Evolutionary conservation across 805 yeast species (phyloP).

Genomic region (Kregervanrija pseudodelftensis): DNA sequence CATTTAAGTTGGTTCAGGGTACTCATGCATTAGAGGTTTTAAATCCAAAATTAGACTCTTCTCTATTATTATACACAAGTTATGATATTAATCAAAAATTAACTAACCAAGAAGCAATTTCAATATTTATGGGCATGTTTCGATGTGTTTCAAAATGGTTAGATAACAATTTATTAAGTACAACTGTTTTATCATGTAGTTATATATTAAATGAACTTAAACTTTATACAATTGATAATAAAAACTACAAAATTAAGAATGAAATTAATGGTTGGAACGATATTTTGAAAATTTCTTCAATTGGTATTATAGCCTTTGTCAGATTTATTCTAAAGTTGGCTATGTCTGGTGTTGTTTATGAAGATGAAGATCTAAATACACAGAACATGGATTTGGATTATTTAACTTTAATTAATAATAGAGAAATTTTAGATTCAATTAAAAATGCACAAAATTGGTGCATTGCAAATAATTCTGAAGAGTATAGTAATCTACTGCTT

Average conservation of each 20-base stretch:
- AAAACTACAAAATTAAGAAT: neutral
- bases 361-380: slow-evolving; percentile 70
- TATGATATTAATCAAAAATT: slow-evolving; percentile 38
- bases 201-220: slow-evolving; percentile 34
- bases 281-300: slow-evolving; percentile 42
- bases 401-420: slow-evolving; percentile 18
- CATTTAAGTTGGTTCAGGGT: slow-evolving; percentile 69
- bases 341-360: slow-evolving; percentile 52
- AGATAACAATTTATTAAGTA: slow-evolving; percentile 57
- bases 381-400: slow-evolving; percentile 50
- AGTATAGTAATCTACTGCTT: no score
- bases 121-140: slow-evolving; percentile 44
- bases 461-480: no score
- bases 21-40: slow-evolving; percentile 80
- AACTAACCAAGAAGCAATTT: slow-evolving; percentile 35
- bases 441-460: no score
- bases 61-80: slow-evolving; percentile 41
- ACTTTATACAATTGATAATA: slow-evolving; percentile 2
- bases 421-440: slow-evolving; percentile 1
- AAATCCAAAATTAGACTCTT: slow-evolving; percentile 71
- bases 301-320: slow-evolving; percentile 50
- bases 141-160: slow-evolving; percentile 66
- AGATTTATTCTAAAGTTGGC: slow-evolving; percentile 41
- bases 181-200: slow-evolving; percentile 68
- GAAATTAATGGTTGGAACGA: slow-evolving; percentile 25